A percentile compares a stretch with the other conserved stretches of the same genome.
phyloP scores from a whole-genome alignment of 148 eudicot species.

The Camellia japonica region DNA sequence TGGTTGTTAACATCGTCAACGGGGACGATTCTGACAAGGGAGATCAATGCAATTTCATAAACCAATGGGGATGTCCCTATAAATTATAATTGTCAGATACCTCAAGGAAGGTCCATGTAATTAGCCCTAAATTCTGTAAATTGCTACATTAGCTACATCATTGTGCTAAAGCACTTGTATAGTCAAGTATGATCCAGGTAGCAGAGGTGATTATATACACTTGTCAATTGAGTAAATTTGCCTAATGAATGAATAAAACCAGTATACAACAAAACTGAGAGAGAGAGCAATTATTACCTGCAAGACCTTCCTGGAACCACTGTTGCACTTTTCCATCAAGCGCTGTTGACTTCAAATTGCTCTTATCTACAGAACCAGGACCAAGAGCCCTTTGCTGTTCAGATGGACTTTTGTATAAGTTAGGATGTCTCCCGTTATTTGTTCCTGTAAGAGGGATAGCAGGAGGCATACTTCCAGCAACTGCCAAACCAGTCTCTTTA shows the following conservation, averaged over 20 bases:
- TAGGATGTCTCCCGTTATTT: slow-evolving; percentile 51
- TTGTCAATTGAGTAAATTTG: neutral
- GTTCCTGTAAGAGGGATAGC: slow-evolving; percentile 50
- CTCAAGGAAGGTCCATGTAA: too few relatives aligned
- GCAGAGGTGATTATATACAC: neutral
- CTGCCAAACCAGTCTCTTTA: slow-evolving; percentile 64
- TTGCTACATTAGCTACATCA: neutral
- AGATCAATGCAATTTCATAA: too few relatives aligned
- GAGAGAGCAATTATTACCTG: slow-evolving; percentile 47
- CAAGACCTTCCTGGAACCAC: slow-evolving; percentile 95
- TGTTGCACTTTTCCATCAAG: slow-evolving; percentile 70
- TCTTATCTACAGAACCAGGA: slow-evolving; percentile 45
- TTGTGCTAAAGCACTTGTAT: neutral
- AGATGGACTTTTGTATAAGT: slow-evolving; percentile 42
- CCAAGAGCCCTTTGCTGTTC: slow-evolving; percentile 66
- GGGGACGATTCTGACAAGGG: too few relatives aligned
- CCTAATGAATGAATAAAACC: neutral
- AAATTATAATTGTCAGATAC: too few relatives aligned
- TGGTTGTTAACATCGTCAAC: too few relatives aligned
- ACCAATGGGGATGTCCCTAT: too few relatives aligned
- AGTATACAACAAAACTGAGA: neutral
- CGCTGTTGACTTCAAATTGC: slow-evolving; percentile 38
- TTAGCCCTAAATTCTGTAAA: too few relatives aligned
- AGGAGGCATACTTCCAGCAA: slow-evolving; percentile 45
- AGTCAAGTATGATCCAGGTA: neutral